Evolutionary conservation across 345 rosid species (phyloP).

Genomic region (Excoecaria agallocha): DNA sequence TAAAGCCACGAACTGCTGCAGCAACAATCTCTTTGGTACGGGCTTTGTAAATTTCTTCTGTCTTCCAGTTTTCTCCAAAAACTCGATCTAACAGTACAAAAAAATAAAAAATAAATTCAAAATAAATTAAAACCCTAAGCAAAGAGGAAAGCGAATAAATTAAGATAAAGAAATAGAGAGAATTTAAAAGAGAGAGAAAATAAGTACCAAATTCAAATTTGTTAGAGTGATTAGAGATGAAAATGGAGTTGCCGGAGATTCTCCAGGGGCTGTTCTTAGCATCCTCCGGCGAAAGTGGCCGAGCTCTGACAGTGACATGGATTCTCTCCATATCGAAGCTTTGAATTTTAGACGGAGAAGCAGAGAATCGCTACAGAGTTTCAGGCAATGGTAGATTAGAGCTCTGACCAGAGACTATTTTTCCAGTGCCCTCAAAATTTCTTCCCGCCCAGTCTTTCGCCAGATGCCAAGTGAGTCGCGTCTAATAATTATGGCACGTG

Average conservation of each 20-base stretch:
- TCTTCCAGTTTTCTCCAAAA: slow-evolving; percentile 65
- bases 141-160: background rate
- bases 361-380: background rate
- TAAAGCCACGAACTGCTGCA: slow-evolving; percentile 89
- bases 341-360: background rate
- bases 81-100: slow-evolving; percentile 44
- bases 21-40: slow-evolving; percentile 73
- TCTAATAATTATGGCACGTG: too few species aligned
- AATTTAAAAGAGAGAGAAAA: background rate
- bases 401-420: background rate
- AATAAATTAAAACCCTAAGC: background rate
- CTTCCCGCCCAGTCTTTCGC: too few species aligned
- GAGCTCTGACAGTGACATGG: slow-evolving; percentile 73
- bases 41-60: slow-evolving; percentile 60
- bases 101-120: background rate
- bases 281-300: slow-evolving; percentile 78
- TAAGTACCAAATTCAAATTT: slow-evolving; percentile 70
- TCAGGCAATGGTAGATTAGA: background rate
- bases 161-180: background rate
- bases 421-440: too few species aligned
- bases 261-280: slow-evolving; percentile 79
- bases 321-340: slow-evolving; percentile 66
- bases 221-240: slow-evolving; percentile 48
- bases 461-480: too few species aligned
- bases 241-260: slow-evolving; percentile 63